Conservation (phyloP, 2,329 filamentous ascomycete genomes). For the Ustilaginoidea virens region DNA sequence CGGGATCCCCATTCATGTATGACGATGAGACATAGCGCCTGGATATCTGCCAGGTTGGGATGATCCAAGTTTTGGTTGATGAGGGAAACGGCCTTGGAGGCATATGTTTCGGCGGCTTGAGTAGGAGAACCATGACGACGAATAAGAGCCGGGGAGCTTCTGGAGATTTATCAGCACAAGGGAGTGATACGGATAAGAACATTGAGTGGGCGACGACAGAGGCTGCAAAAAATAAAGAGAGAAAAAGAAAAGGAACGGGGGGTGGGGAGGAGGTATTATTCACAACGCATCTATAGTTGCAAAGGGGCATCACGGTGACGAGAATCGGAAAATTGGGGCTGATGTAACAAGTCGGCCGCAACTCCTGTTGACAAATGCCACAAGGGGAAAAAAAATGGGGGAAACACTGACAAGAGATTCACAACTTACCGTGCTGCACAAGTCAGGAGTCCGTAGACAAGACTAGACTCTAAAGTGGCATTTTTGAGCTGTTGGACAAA, state of each 20-base stretch:
- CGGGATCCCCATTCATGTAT: slow-evolving; percentile 48
- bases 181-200: no score
- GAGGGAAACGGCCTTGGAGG: slow-evolving; percentile 38
- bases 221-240: no score
- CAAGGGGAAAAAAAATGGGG: neutral
- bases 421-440: slow-evolving; percentile 39
- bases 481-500: slow-evolving; percentile 46
- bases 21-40: slow-evolving; percentile 43
- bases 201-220: no score
- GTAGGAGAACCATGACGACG: slow-evolving; percentile 42
- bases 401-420: slow-evolving; percentile 6
- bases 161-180: no score
- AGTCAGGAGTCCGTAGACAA: slow-evolving; percentile 42
- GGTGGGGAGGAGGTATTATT: no score
- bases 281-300: no score
- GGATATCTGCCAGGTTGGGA: slow-evolving; percentile 43
- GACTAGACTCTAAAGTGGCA: slow-evolving; percentile 36
- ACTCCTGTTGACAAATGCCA: no score
- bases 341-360: no score
- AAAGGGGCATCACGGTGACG: no score
- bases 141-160: slow-evolving; percentile 39
- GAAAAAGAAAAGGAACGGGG: no score
- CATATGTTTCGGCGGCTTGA: slow-evolving; percentile 42
- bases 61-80: slow-evolving; percentile 44
- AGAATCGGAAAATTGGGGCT: no score